Conservation (phyloP, 2,329 filamentous ascomycete genomes). For the Bipolaris cookei region DNA sequence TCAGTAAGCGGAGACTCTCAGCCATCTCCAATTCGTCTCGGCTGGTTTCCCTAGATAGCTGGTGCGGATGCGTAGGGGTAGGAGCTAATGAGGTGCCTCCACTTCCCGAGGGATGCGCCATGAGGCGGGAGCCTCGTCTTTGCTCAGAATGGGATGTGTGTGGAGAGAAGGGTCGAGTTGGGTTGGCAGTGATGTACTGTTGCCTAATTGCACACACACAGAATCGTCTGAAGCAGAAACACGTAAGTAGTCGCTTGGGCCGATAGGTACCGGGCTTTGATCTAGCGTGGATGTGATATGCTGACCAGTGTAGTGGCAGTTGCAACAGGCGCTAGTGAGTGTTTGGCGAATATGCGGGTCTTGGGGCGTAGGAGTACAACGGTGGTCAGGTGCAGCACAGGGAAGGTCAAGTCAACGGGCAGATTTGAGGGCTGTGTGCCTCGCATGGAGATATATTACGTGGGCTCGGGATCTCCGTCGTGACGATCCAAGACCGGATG, state of each 20-base stretch:
- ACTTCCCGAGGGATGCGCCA: constrained; percentile 38
- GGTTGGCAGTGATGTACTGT: constrained; percentile 29
- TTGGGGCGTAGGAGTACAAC: constrained; percentile 25
- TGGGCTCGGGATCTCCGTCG: constrained; percentile 24
- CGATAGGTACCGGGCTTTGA: constrained; percentile 1
- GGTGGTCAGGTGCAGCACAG: constrained; percentile 24
- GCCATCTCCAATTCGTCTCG: constrained; percentile 59
- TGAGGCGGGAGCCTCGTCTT: constrained; percentile 22
- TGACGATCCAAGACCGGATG: constrained; percentile 25
- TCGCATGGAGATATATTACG: constrained; percentile 26
- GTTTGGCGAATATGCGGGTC: constrained; percentile 28
- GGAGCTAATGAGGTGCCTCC: constrained; percentile 49
- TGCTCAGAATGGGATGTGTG: constrained; percentile 14
- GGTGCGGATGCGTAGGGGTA: constrained; percentile 46
- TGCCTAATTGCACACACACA: constrained; percentile 16
- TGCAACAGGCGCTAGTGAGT: constrained; percentile 35
- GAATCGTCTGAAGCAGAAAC: constrained; percentile 7
- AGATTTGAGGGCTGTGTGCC: constrained; percentile 26
- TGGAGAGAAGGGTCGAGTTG: constrained; percentile 4
- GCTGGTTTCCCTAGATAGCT: constrained; percentile 53
- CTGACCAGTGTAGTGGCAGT: constrained; percentile 15
- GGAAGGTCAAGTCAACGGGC: constrained; percentile 20
- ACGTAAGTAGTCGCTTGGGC: neutral
- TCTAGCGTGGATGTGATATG: constrained; percentile 23
- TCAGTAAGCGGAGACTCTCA: constrained; percentile 53